Base-by-base conservation (phyloP, 805 yeast species). In the Millerozyma miso region DNA sequence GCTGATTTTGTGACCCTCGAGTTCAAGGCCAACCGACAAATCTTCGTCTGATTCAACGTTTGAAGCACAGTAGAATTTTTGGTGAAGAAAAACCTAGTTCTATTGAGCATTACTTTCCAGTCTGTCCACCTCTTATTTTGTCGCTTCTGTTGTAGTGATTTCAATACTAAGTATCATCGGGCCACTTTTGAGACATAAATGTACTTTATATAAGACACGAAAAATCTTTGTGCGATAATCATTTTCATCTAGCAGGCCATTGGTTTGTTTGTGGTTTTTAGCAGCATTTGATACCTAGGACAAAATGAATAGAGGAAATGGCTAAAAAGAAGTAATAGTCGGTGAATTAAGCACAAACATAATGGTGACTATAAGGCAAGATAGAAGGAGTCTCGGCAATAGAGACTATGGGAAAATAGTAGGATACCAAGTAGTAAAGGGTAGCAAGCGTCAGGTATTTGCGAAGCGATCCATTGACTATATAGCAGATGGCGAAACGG, bases 81-180 rank as follows among this genome's bases (percentile, higher is more conserved):
- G 47, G 80, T 68, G 59, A 81, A 81, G 67, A 76, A 80, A 60
- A 79, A 77, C 67, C 76, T 74, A 4, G 81, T 66, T 54, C 72
- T 73, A 37, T 79, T 73, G 38, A 80, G 59, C 52, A 44, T 55
- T 15, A n/a, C n/a, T n/a, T 12, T 42, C 10, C 10, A 23, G 29
- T 23, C 29, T 23, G 10, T 10, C 29, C 29, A 7, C 10, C 29
- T 23, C 29, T 23, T 7, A 23, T 23, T 7, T 23, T 7, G 29
- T 23, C 6, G 6, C n/a, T 10, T 23, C 29, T 23, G 29, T 23
- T 23, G 29, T 7, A 23, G n/a, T n/a, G 29, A 23, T 23, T 10
- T 23, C 29, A 7, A 7, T 23, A 23, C 10, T 10, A 10, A 23
- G 10, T 23, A 23, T 10, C 10, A 23, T 23, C 29, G 10, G 10